phyloP scores from a whole-genome alignment of 2,329 filamentous ascomycete genomes.

The Didymella arachidicola region DNA sequence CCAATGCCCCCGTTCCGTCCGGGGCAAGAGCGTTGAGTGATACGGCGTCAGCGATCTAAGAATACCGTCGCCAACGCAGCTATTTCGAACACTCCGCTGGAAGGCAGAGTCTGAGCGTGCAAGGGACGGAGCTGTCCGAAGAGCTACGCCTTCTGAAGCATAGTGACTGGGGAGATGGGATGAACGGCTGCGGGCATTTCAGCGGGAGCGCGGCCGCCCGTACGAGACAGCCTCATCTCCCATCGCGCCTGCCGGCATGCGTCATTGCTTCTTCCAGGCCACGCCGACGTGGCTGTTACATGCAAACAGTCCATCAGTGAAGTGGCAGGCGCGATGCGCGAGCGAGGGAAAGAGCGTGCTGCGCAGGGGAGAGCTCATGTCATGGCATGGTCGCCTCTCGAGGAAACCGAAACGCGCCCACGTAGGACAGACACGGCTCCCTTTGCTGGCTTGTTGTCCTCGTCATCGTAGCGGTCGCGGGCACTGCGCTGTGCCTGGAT shows the following conservation, averaged over 20 bases:
- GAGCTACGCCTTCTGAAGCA: slow-evolving; percentile 1
- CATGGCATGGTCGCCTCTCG: slow-evolving; percentile 17
- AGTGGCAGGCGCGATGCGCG: slow-evolving; percentile 27
- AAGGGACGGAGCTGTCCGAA: slow-evolving; percentile 15
- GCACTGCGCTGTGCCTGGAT: slow-evolving; percentile 34
- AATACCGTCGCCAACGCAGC: slow-evolving; percentile 28
- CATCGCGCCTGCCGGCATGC: slow-evolving; percentile 7
- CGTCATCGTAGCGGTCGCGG: slow-evolving; percentile 20
- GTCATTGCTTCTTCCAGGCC: slow-evolving; percentile 27
- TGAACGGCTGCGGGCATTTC: slow-evolving; percentile 4
- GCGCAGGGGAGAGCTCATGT: slow-evolving; percentile 18
- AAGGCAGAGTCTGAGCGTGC: slow-evolving; percentile 20
- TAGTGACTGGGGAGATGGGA: slow-evolving; percentile 5
- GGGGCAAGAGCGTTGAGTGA: slow-evolving; percentile 36
- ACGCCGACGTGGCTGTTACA: slow-evolving; percentile 21
- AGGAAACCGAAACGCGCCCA: slow-evolving; percentile 28
- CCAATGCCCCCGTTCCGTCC: slow-evolving; percentile 25
- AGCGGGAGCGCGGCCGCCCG: slow-evolving; percentile 12
- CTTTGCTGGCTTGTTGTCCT: slow-evolving; percentile 27
- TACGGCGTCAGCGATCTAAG: slow-evolving; percentile 50
- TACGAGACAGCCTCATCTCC: slow-evolving; percentile 18
- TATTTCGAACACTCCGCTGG: slow-evolving; percentile 24
- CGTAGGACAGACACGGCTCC: slow-evolving; percentile 31
- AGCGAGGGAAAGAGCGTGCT: slow-evolving; percentile 24
- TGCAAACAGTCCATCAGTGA: slow-evolving; percentile 30